phyloP scores from a whole-genome alignment of 768 basidiomycete species.

The Candolleomyces aberdarensis region DNA sequence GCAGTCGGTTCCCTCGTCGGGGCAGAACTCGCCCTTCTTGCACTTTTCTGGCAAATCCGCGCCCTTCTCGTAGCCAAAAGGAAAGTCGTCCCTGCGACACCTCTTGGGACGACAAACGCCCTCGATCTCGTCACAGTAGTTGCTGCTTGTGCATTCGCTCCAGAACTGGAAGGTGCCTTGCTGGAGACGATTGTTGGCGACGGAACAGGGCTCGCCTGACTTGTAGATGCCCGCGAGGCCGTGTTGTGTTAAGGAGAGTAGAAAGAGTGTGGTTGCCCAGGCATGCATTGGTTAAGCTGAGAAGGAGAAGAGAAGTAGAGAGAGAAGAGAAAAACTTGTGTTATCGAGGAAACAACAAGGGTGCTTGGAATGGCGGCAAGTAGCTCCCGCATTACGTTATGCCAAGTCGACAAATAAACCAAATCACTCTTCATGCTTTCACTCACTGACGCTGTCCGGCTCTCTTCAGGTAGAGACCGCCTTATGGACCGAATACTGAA shows the following conservation, averaged over 20 bases:
- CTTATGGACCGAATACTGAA: no score
- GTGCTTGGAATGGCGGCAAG: not conserved
- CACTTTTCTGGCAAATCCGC: constrained; percentile 59
- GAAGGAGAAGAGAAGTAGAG: constrained; percentile 8
- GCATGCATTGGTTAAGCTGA: constrained; percentile 20
- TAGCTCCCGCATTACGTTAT: no score
- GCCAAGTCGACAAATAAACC: no score
- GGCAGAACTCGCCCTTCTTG: constrained; percentile 65
- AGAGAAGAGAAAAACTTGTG: constrained; percentile 7
- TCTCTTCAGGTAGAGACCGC: no score
- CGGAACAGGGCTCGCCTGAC: constrained; percentile 47
- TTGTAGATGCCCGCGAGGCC: constrained; percentile 46
- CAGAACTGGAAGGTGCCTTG: constrained; percentile 77
- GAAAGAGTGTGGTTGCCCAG: constrained; percentile 50
- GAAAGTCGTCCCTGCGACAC: constrained; percentile 76
- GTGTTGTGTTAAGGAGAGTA: constrained; percentile 37
- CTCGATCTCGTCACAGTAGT: constrained; percentile 54
- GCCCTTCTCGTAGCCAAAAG: constrained; percentile 58
- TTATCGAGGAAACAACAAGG: not conserved
- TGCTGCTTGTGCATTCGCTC: constrained; percentile 70
- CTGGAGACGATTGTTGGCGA: constrained; percentile 63
- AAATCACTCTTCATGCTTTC: no score
- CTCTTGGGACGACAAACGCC: constrained; percentile 59
- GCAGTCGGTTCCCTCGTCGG: constrained; percentile 77
- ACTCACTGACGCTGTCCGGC: no score